Evolutionary conservation across 1,139 yeast species (phyloP).

Genomic region (Scheffersomyces cryptocercus): DNA sequence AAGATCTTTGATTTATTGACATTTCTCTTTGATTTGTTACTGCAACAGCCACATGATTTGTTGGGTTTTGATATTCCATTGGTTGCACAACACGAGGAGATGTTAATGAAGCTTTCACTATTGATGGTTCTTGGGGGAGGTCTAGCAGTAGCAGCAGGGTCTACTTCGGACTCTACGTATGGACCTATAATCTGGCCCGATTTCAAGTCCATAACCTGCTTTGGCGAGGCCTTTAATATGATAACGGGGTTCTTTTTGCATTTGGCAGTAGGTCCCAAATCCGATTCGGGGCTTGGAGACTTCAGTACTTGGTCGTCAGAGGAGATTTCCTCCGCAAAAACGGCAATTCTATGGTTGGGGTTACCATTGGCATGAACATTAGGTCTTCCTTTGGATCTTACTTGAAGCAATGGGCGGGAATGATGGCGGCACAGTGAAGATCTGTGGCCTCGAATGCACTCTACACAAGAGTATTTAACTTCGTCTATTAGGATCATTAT

Average conservation of each 20-base stretch:
- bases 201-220: slow-evolving; percentile 51
- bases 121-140: slow-evolving; percentile 28
- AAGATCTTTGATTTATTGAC: slow-evolving; percentile 39
- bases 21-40: slow-evolving; percentile 12
- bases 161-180: slow-evolving; percentile 22
- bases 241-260: slow-evolving; percentile 34
- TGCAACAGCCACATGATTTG: slow-evolving; percentile 33
- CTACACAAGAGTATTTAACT: slow-evolving; percentile 84
- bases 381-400: slow-evolving; percentile 88
- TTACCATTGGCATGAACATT: slow-evolving; percentile 47
- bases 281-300: background rate
- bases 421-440: slow-evolving; percentile 86
- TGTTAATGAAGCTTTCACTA: slow-evolving; percentile 37
- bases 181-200: slow-evolving; percentile 48
- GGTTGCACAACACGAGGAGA: slow-evolving; percentile 34
- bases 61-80: slow-evolving; percentile 20
- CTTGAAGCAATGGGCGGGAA: slow-evolving; percentile 76
- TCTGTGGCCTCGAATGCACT: slow-evolving; percentile 91
- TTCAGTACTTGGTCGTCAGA: slow-evolving; percentile 6
- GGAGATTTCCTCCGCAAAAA: slow-evolving; percentile 54
- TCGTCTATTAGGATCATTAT: slow-evolving; percentile 82
- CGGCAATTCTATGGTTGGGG: slow-evolving; percentile 56
- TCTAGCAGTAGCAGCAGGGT: slow-evolving; percentile 10
- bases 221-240: slow-evolving; percentile 47
- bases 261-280: slow-evolving; percentile 1